phyloP scores from a whole-genome alignment of 176 grass and related monocot species.

The Oryza glaberrima region DNA sequence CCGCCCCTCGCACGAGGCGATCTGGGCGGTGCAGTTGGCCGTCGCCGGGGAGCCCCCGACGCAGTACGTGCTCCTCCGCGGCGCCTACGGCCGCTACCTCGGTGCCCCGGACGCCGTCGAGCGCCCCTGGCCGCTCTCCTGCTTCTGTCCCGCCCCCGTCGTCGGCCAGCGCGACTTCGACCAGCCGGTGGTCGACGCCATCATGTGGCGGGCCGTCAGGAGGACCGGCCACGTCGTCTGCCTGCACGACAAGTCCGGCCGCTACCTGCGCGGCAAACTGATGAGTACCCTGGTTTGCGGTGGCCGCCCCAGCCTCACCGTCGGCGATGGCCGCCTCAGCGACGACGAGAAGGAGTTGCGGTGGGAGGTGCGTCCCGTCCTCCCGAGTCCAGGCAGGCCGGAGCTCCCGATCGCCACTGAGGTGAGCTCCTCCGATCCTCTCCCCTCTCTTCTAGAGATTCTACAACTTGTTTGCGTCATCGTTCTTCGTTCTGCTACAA shows the following conservation, averaged over 20 bases:
- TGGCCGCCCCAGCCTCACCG: not conserved
- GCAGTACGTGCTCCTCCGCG: constrained; percentile 6
- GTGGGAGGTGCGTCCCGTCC: constrained; percentile 22
- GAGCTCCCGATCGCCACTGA: not conserved
- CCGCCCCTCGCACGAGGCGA: not conserved
- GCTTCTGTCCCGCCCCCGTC: not conserved
- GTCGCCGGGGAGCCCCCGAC: too few relatives aligned
- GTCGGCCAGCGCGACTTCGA: constrained; percentile 20
- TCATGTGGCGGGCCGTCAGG: constrained; percentile 9
- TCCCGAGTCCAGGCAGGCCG: not conserved
- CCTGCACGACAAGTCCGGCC: not conserved
- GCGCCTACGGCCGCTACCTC: constrained; percentile 32
- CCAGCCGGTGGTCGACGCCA: not conserved
- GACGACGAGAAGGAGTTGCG: not conserved
- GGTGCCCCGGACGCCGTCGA: not conserved
- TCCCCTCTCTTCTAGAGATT: not conserved
- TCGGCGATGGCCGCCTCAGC: not conserved
- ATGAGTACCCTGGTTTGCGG: not conserved
- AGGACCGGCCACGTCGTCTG: not conserved
- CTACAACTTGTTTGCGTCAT: too few relatives aligned
- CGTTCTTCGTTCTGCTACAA: too few relatives aligned
- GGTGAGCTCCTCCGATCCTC: not conserved
- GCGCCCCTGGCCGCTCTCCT: too few relatives aligned
- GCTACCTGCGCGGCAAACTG: constrained; percentile 19
- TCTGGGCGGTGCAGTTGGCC: not conserved